phyloP scores from a whole-genome alignment of 2,329 filamentous ascomycete species.

The Exophiala viscosa region DNA sequence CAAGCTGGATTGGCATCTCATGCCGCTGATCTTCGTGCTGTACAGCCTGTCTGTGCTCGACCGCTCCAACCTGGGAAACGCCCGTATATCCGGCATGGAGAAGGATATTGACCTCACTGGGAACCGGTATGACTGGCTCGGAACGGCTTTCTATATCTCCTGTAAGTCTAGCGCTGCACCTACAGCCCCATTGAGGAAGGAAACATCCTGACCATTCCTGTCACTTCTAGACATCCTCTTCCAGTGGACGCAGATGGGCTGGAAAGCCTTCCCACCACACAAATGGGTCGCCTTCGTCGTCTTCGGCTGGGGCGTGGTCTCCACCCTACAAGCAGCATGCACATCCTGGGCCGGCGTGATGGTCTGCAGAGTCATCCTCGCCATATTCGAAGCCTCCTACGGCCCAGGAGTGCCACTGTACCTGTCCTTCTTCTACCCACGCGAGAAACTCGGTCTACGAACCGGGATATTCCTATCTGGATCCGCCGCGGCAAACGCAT shows the following conservation, averaged over 20 bases:
- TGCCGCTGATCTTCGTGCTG: constrained; percentile 26
- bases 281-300: constrained; percentile 28
- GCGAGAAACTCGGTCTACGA: constrained; percentile 55
- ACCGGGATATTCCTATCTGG: constrained; percentile 50
- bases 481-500: constrained; percentile 38
- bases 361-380: constrained; percentile 38
- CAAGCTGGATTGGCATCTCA: constrained; percentile 27
- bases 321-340: constrained; percentile 28
- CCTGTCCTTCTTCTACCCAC: constrained; percentile 58
- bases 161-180: constrained; percentile 33
- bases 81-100: constrained; percentile 52
- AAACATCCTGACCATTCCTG: not conserved
- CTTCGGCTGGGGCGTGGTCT: constrained; percentile 29
- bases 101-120: constrained; percentile 47
- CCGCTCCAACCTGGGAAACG: constrained; percentile 53
- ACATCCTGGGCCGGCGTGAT: constrained; percentile 29
- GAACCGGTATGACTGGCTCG: constrained; percentile 48
- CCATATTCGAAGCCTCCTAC: constrained; percentile 36
- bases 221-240: constrained; percentile 25
- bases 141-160: constrained; percentile 53
- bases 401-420: constrained; percentile 48
- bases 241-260: constrained; percentile 29
- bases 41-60: constrained; percentile 41
- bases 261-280: constrained; percentile 32
- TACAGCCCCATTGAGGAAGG: not conserved